These are phyloP conservation scores for Tephrocybe sp. DNA, from an alignment of 768 basidiomycete genomes.

Conservation along the genomic window DNA sequence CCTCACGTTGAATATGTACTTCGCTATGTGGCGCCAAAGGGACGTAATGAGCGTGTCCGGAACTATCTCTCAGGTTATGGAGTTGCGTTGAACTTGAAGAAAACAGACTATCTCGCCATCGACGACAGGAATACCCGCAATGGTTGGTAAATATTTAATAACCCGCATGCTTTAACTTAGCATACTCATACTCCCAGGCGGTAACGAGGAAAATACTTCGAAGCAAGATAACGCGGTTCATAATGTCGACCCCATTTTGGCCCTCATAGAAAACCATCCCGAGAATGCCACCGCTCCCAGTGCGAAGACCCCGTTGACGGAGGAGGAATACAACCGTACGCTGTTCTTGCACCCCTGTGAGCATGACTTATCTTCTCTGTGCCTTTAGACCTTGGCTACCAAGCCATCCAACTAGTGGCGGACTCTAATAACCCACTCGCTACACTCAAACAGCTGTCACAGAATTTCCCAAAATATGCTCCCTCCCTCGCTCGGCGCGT, in stretches of 20 bases:
- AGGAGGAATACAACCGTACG: conserved; percentile 56
- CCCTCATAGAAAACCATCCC: conserved; percentile 39
- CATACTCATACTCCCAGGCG: conserved; percentile 8
- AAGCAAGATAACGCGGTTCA: conserved; percentile 27
- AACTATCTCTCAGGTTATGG: conserved; percentile 85
- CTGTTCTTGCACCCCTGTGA: not conserved
- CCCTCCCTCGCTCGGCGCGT: conserved; percentile 73
- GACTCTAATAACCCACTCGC: conserved; percentile 53
- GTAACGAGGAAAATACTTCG: conserved; percentile 3
- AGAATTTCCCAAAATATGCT: conserved; percentile 90
- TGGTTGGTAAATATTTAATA: conserved; percentile 9
- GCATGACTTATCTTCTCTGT: conserved; percentile 1
- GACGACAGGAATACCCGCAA: conserved; percentile 69
- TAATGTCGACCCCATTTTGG: conserved; percentile 32
- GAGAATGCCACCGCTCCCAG: conserved; percentile 38
- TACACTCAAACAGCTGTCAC: conserved; percentile 67
- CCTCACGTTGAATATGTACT: conserved; percentile 72
- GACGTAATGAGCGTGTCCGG: conserved; percentile 21
- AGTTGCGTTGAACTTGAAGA: conserved; percentile 90
- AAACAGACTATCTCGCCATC: conserved; percentile 92
- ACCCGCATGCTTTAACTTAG: not conserved
- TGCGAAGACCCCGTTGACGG: conserved; percentile 42
- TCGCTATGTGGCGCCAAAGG: conserved; percentile 56
- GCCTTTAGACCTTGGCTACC: conserved; percentile 62
- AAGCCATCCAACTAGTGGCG: conserved; percentile 75